Evolutionary conservation across 2,329 filamentous ascomycete species (phyloP).

Genomic region (Intubia oerlemansii): DNA sequence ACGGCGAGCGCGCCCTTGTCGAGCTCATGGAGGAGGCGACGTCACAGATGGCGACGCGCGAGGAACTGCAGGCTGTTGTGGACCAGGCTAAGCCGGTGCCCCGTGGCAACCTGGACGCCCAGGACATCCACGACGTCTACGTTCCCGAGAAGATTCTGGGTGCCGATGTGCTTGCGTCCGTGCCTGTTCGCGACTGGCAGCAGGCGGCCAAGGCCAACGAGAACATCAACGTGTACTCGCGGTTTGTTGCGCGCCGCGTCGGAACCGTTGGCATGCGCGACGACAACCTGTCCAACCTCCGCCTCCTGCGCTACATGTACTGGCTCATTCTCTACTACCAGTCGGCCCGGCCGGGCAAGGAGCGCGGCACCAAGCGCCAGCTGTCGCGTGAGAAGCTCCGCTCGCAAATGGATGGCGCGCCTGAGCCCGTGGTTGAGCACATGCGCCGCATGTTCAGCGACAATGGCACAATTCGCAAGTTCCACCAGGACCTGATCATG

Average conservation of each 20-base stretch:
- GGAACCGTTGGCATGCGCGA: constrained; percentile 29
- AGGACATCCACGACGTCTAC: constrained; percentile 53
- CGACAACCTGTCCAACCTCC: constrained; percentile 28
- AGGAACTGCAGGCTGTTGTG: constrained; percentile 22
- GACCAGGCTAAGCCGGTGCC: constrained; percentile 55
- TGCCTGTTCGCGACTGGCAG: constrained; percentile 57
- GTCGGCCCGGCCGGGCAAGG: constrained; percentile 21
- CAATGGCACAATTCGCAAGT: constrained; percentile 42
- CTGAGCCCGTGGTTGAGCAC: constrained; percentile 40
- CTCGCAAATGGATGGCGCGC: constrained; percentile 32
- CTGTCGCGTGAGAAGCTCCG: constrained; percentile 40
- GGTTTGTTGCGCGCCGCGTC: constrained; percentile 45
- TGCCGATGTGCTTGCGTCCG: constrained; percentile 39
- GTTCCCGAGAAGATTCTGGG: constrained; percentile 44
- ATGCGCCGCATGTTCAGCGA: constrained; percentile 51
- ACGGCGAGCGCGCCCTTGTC: constrained; percentile 37
- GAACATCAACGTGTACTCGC: constrained; percentile 32
- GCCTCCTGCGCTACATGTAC: constrained; percentile 37
- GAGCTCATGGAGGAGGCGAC: constrained; percentile 39
- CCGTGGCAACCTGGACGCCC: constrained; percentile 42
- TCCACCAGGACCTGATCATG: constrained; percentile 48
- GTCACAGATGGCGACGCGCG: constrained; percentile 25
- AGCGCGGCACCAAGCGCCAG: constrained; percentile 26
- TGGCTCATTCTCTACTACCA: constrained; percentile 33
- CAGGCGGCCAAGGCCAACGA: constrained; percentile 38